A percentile compares a stretch with the other conserved stretches of the same genome.
Conservation (phyloP, 2,329 filamentous ascomycete genomes). For the Dendrostoma leiphaemia region DNA sequence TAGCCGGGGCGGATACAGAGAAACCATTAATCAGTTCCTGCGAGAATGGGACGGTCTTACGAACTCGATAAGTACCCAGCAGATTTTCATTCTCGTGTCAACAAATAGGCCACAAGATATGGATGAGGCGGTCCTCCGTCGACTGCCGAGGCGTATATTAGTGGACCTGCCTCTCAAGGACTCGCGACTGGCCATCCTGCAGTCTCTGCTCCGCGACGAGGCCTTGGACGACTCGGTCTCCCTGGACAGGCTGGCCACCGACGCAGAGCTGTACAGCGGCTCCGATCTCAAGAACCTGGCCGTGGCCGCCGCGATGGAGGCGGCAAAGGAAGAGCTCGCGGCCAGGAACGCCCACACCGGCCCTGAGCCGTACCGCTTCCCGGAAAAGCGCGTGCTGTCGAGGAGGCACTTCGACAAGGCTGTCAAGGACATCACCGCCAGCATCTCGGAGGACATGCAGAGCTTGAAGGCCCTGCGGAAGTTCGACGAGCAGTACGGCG, state of each 20-base stretch:
- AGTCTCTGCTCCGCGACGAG: conserved; percentile 70
- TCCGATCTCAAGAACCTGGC: conserved; percentile 82
- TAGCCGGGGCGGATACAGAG: conserved; percentile 71
- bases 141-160: conserved; percentile 69
- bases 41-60: conserved; percentile 94
- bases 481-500: conserved; percentile 94
- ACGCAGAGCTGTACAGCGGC: conserved; percentile 76
- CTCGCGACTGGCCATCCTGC: conserved; percentile 60
- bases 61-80: conserved; percentile 53
- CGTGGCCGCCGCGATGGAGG: conserved; percentile 75
- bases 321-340: conserved; percentile 69
- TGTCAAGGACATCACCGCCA: conserved; percentile 84
- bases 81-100: conserved; percentile 96
- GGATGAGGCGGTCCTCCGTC: conserved; percentile 80
- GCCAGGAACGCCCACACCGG: conserved; percentile 31
- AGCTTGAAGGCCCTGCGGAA: conserved; percentile 83
- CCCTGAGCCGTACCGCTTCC: conserved; percentile 56
- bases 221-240: conserved; percentile 58
- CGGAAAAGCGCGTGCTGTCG: conserved; percentile 64
- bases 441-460: conserved; percentile 91
- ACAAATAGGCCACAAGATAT: conserved; percentile 95
- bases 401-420: conserved; percentile 79
- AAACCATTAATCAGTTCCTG: conserved; percentile 95
- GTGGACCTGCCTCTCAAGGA: conserved; percentile 67
- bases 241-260: conserved; percentile 59